A percentile compares a stretch with the other conserved stretches of the same genome.
phyloP scores from a whole-genome alignment of 176 grass and related monocot genomes.

The Paspalum vaginatum region DNA sequence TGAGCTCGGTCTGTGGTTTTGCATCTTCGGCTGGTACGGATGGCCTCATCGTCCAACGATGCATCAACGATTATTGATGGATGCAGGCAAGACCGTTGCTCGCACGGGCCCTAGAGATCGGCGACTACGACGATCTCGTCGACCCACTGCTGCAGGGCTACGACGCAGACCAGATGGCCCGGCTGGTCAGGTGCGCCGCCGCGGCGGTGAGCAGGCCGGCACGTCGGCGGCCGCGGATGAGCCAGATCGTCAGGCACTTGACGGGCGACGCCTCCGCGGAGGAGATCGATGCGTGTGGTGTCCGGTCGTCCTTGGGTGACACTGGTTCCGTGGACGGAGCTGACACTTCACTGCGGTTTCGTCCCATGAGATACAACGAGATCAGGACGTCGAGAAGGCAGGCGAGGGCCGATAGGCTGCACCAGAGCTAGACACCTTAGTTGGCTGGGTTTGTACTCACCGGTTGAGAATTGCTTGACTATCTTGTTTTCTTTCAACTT shows the following conservation, averaged over 20 bases:
- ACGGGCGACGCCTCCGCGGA: slow-evolving; percentile 20
- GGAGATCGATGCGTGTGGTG: slow-evolving; percentile 25
- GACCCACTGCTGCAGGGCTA: neutral
- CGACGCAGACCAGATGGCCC: neutral
- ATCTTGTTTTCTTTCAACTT: too few relatives aligned
- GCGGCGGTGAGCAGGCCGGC: neutral
- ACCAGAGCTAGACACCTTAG: too few relatives aligned
- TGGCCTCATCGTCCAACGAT: too few relatives aligned
- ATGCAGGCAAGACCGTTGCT: neutral
- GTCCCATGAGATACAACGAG: neutral
- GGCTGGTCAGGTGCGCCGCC: neutral
- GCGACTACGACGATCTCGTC: neutral
- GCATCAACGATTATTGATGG: too few relatives aligned
- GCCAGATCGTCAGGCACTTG: slow-evolving; percentile 4
- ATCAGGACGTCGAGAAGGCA: neutral
- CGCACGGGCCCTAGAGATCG: neutral
- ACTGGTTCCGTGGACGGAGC: neutral
- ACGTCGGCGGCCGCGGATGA: neutral
- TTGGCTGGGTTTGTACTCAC: too few relatives aligned
- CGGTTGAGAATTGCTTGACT: too few relatives aligned
- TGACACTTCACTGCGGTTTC: neutral
- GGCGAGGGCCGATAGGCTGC: neutral
- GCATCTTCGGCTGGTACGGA: too few relatives aligned
- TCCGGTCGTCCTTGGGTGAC: slow-evolving; percentile 27
- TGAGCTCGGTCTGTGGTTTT: too few relatives aligned